Conservation (phyloP, 441 rosid genomes). For the Populus hybrid region DNA sequence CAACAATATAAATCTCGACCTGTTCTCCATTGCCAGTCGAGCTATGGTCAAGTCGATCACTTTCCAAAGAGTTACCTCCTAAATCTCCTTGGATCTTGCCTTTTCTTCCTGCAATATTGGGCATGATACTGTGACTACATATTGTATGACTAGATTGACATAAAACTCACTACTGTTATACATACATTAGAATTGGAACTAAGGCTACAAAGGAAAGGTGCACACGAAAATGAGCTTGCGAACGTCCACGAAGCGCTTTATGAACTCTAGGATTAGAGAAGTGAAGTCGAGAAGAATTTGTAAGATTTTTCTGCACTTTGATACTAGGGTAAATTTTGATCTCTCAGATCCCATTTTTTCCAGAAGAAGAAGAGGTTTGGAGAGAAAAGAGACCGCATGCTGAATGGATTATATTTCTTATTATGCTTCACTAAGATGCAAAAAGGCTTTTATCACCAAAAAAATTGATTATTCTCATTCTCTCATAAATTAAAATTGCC, state of each 20-base stretch:
- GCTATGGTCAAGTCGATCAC: background rate
- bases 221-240: background rate
- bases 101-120: conserved; percentile 35
- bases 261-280: too few species aligned
- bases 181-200: background rate
- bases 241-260: background rate
- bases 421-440: background rate
- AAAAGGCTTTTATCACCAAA: background rate
- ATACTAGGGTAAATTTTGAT: too few species aligned
- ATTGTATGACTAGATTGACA: background rate
- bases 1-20: background rate
- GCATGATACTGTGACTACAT: background rate
- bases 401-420: background rate
- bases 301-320: background rate
- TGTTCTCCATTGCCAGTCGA: background rate
- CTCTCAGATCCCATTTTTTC: background rate
- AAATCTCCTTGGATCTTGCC: conserved; percentile 25
- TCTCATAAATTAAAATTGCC: background rate
- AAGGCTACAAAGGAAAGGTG: background rate
- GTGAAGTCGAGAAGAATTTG: background rate
- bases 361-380: background rate
- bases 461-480: background rate
- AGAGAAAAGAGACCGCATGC: background rate
- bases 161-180: too few species aligned
- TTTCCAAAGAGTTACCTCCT: conserved; percentile 24